These are phyloP conservation scores for Durio zibethinus DNA, from an alignment of 345 rosid genomes.

Conservation along the genomic window DNA sequence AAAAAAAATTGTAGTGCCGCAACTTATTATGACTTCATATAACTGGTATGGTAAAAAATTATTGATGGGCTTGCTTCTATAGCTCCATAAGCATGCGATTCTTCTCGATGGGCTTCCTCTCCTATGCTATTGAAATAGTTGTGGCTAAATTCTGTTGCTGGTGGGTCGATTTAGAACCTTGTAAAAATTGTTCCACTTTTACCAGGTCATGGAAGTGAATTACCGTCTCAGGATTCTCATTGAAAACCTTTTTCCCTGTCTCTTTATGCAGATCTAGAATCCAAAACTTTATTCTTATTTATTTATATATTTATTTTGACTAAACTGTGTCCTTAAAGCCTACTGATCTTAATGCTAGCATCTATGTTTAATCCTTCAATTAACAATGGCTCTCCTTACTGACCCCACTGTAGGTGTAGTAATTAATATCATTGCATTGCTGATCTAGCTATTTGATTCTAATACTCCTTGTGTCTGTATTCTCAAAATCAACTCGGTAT, in stretches of 20 bases:
- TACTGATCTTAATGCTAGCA: background rate
- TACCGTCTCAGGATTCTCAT: background rate
- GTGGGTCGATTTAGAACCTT: background rate
- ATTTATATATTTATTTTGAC: background rate
- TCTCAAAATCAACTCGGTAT: background rate
- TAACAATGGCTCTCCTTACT: background rate
- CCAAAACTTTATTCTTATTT: background rate
- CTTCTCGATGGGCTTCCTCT: background rate
- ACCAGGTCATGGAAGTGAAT: background rate
- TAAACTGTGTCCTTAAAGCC: background rate
- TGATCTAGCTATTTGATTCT: background rate
- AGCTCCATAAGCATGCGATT: background rate
- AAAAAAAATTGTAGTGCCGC: background rate
- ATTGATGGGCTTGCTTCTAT: background rate
- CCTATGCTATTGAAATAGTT: background rate
- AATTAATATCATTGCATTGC: background rate
- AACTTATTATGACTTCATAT: background rate
- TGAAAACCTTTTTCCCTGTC: background rate
- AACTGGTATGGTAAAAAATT: background rate
- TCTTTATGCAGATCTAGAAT: background rate
- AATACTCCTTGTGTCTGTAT: background rate
- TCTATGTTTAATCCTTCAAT: background rate
- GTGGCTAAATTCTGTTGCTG: background rate
- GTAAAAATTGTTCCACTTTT: background rate
- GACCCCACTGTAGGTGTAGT: background rate